Conservation (phyloP, 1,139 yeast genomes). For the Protomyces pachydermus region DNA sequence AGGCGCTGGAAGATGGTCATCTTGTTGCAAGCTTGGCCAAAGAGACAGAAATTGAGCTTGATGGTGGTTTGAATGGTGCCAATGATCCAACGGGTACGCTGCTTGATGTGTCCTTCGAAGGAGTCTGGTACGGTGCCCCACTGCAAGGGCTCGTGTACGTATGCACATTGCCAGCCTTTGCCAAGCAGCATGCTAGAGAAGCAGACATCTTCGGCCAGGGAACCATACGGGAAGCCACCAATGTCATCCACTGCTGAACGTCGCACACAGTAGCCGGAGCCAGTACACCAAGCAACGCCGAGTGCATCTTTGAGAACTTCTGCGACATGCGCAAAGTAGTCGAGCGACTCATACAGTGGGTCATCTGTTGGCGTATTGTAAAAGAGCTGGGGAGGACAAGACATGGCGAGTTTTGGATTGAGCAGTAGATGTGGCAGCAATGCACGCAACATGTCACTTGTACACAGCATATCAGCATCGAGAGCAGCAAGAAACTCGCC, state of each 20-base stretch:
- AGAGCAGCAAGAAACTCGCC: constrained; percentile 1
- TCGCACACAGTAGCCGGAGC: not conserved
- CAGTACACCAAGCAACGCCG: constrained; percentile 4
- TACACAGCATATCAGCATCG: constrained; percentile 6
- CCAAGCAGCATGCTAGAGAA: constrained; percentile 2
- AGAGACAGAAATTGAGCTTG: constrained; percentile 2
- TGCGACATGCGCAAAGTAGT: not conserved
- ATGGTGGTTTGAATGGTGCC: constrained; percentile 1
- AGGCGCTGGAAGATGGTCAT: constrained; percentile 4
- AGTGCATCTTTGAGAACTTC: not conserved
- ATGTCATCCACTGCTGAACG: constrained; percentile 1
- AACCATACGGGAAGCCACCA: constrained; percentile 4
- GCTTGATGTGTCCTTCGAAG: not conserved
- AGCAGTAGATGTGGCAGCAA: not conserved
- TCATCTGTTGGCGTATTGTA: constrained; percentile 3
- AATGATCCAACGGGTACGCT: constrained; percentile 1
- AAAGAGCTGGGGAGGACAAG: constrained; percentile 8
- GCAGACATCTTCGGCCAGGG: constrained; percentile 1
- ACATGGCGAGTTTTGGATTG: not conserved
- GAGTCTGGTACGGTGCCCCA: constrained; percentile 5
- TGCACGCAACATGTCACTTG: constrained; percentile 2
- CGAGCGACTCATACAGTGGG: constrained; percentile 4
- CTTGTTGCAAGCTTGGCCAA: not conserved
- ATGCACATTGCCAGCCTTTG: not conserved
- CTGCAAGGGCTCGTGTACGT: constrained; percentile 3